phyloP scores from a whole-genome alignment of 1,139 yeast genomes.

The Zhuliangozyma blackwelliae region DNA sequence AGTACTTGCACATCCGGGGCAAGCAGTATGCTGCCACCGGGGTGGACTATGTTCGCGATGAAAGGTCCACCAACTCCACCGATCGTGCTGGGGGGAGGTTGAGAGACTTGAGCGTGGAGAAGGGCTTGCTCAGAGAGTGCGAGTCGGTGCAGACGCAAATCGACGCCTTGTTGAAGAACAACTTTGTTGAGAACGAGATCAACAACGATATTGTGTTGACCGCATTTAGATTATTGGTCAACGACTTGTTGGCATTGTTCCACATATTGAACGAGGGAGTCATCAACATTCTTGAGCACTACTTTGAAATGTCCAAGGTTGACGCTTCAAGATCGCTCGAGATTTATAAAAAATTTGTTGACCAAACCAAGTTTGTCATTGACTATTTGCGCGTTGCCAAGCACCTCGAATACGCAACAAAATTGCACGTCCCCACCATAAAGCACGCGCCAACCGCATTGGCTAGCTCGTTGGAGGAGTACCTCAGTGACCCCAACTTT shows the following conservation, averaged over 20 bases:
- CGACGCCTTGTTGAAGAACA: constrained; percentile 68
- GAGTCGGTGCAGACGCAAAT: constrained; percentile 84
- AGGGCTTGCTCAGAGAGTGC: constrained; percentile 77
- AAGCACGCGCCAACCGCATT: constrained; percentile 96
- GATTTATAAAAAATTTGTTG: constrained; percentile 80
- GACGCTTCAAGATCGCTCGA: constrained; percentile 87
- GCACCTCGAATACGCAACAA: constrained; percentile 80
- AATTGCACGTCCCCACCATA: constrained; percentile 89
- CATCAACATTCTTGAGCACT: constrained; percentile 85
- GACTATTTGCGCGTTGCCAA: constrained; percentile 86
- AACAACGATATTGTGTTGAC: constrained; percentile 80
- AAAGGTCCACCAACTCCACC: constrained; percentile 43
- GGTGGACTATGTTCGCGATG: constrained; percentile 77
- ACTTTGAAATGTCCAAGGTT: constrained; percentile 80
- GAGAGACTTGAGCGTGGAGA: constrained; percentile 63
- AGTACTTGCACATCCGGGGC: constrained; percentile 66
- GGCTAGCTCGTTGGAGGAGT: constrained; percentile 82
- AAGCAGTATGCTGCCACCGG: constrained; percentile 62
- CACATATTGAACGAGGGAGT: constrained; percentile 94
- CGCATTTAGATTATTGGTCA: constrained; percentile 80
- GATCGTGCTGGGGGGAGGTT: constrained; percentile 60
- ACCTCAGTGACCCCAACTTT: constrained; percentile 80
- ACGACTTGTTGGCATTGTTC: constrained; percentile 78
- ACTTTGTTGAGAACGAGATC: constrained; percentile 68
- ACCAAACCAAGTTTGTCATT: constrained; percentile 82